Evolutionary conservation across 352 stramenopile species (phyloP), one percentile per base, ranked within the genome.

Genomic region (Phytophthora macrochlamydospora): DNA sequence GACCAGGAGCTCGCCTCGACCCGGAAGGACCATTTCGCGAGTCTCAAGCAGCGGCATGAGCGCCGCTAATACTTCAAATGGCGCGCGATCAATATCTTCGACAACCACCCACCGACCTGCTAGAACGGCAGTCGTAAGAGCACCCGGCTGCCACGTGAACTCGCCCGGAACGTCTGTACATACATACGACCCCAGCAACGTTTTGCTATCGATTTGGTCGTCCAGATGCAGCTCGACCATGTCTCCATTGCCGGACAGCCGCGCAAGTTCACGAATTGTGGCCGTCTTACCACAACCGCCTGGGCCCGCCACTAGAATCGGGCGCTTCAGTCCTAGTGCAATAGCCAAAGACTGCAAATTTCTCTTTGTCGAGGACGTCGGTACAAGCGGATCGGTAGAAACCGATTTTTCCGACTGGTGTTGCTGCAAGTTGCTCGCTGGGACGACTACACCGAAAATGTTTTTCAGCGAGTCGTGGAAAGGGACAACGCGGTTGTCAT

Each of bases 131-230:
- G 89, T 92, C 31, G 98, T 99, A 2, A 99, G 69, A 5, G 97
- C 95, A 40, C 98, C 98, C 50, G 97, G 90, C 65, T 98, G 92
- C 97, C 98, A 99, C 18, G 90, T 91, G 68, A 99, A 99, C 75
- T 99, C 97, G 24, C 98, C 98, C 2, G 95, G 96, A 29, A 99
- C 92, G 60, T 99, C 98, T 7, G 98, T 99, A 67, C 97, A 99
- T 50, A 99, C 95, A 69, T 99, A 99, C 18, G 95, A 97, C 38
- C 98, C 98, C 38, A 99, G 87, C 12, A 99, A 81, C 42, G 96
- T 99, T 74, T 99, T 99, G 59, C 91, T 98, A 84, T 99, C 98
- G 52, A 98, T 99, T 67, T 99, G 97, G 65, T 99, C 97, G 64
- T 99, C 98, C 7, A 99, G 79, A 69, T 99, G 97, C 55, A 99